Evolutionary conservation across 768 basidiomycete genomes (phyloP).

Genomic region (Guyanaporus albipodus): DNA sequence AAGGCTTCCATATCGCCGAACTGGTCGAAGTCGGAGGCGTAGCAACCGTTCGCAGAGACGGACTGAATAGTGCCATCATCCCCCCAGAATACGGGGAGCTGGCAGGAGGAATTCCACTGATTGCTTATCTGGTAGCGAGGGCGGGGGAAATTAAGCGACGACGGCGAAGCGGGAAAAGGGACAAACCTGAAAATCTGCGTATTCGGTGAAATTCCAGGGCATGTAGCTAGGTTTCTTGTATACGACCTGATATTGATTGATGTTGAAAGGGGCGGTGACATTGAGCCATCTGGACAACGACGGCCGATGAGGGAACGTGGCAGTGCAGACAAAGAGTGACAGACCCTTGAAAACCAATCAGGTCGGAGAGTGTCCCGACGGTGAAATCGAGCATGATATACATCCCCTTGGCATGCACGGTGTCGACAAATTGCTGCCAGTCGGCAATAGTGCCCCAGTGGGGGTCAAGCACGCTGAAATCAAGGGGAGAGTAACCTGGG

Average conservation of each 20-base stretch:
- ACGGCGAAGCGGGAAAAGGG: not conserved
- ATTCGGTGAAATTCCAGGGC: constrained; percentile 85
- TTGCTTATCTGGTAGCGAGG: constrained; percentile 51
- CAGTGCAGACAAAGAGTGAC: constrained; percentile 22
- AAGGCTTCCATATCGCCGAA: constrained; percentile 98
- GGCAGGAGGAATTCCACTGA: constrained; percentile 67
- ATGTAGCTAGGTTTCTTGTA: constrained; percentile 75
- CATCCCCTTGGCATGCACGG: constrained; percentile 79
- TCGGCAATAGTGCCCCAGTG: constrained; percentile 86
- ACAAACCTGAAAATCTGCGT: constrained; percentile 74
- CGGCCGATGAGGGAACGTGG: constrained; percentile 11
- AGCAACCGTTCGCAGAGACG: constrained; percentile 67
- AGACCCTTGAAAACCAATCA: constrained; percentile 82
- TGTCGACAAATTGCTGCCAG: constrained; percentile 73
- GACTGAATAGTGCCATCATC: constrained; percentile 57
- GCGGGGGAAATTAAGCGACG: not conserved
- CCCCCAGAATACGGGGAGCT: constrained; percentile 75
- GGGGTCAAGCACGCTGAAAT: constrained; percentile 86
- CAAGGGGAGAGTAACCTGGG: constrained; percentile 83
- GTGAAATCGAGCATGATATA: constrained; percentile 94
- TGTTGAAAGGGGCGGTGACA: constrained; percentile 69
- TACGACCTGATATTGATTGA: constrained; percentile 65
- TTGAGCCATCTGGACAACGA: constrained; percentile 56
- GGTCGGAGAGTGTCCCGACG: constrained; percentile 86
- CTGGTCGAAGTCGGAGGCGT: constrained; percentile 85